Evolutionary conservation across 331 rosid species (phyloP).

Genomic region (Prunus yedoensis): DNA sequence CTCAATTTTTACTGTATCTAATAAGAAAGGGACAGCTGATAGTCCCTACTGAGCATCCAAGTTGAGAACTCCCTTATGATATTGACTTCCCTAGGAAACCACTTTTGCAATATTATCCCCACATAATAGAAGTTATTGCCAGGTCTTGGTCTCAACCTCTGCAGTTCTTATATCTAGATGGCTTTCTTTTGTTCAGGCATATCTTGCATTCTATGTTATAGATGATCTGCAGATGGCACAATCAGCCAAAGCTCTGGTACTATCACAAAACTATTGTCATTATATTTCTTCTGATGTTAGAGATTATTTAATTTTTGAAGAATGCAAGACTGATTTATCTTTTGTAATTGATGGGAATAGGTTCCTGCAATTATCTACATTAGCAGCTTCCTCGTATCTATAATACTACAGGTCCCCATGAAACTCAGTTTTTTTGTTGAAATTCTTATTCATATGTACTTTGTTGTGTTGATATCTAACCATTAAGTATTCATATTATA

Average conservation of each 20-base stretch:
- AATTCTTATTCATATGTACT: neutral
- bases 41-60: neutral
- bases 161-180: constrained; percentile 11
- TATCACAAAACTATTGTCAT: constrained; percentile 13
- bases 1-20: neutral
- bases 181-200: constrained; percentile 58
- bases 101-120: neutral
- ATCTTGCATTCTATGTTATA: constrained; percentile 87
- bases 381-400: constrained; percentile 72
- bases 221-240: constrained; percentile 75
- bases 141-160: neutral
- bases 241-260: constrained; percentile 93
- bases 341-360: constrained; percentile 45
- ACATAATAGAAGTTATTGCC: neutral
- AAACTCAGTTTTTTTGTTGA: constrained; percentile 17
- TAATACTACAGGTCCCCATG: constrained; percentile 67
- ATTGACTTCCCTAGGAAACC: neutral
- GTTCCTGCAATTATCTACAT: constrained; percentile 97
- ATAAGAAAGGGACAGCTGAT: neutral
- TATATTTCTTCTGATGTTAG: constrained; percentile 18
- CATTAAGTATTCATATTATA: constrained; percentile 23
- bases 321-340: constrained; percentile 27
- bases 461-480: constrained; percentile 1
- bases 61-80: neutral
- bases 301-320: constrained; percentile 11